Percentiles rank a stretch among this genome's conserved stretches.
Evolutionary conservation across 2,329 filamentous ascomycete species (phyloP).

Genomic region (Ascosphaera aggregata): DNA sequence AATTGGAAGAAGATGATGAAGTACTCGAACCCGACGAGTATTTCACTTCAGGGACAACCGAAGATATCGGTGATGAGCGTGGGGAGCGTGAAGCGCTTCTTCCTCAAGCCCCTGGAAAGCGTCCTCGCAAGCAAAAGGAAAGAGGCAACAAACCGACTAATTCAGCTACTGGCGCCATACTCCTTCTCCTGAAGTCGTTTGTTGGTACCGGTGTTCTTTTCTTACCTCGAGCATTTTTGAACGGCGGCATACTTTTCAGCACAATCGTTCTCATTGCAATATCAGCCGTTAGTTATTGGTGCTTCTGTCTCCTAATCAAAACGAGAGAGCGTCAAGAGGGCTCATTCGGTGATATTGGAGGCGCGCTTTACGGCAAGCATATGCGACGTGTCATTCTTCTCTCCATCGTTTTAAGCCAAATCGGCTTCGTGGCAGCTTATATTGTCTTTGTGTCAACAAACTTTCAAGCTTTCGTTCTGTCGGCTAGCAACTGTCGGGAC

Average conservation of each 20-base stretch:
- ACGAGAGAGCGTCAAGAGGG: conserved; percentile 67
- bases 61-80: conserved; percentile 34
- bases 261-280: conserved; percentile 74
- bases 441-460: conserved; percentile 96
- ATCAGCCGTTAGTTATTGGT: conserved; percentile 79
- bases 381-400: conserved; percentile 70
- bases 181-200: conserved; percentile 88
- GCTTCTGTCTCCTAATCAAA: conserved; percentile 79
- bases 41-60: conserved; percentile 56
- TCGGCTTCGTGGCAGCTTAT: conserved; percentile 86
- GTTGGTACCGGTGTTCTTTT: conserved; percentile 93
- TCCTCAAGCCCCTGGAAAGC: conserved; percentile 40
- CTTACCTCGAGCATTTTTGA: conserved; percentile 76
- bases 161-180: conserved; percentile 51
- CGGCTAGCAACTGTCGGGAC: conserved; percentile 69
- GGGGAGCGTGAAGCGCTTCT: conserved; percentile 73
- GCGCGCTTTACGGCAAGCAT: conserved; percentile 71
- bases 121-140: conserved; percentile 52
- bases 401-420: conserved; percentile 86
- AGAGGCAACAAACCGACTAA: conserved; percentile 54
- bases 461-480: conserved; percentile 77
- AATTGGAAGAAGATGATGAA: conserved; percentile 91
- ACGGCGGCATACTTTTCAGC: conserved; percentile 93
- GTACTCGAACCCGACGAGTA: conserved; percentile 71
- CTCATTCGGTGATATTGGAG: conserved; percentile 96